Conservation (phyloP, 345 rosid species). For the Hypericum androsaemum region DNA sequence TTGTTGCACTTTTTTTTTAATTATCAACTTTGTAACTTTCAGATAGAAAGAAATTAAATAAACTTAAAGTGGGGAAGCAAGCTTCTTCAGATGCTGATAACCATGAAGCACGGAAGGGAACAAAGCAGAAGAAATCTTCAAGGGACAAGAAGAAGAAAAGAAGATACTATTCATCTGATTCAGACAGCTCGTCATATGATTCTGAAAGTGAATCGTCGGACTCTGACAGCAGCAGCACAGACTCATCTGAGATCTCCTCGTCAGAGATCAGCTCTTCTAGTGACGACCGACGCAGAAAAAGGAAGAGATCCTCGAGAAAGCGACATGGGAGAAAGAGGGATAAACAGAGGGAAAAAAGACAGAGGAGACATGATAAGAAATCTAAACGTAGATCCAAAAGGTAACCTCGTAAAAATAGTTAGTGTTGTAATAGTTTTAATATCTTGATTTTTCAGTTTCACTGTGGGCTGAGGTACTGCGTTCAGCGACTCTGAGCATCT, state of each 20-base stretch:
- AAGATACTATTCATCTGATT: slow-evolving; percentile 78
- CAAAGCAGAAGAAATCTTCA: slow-evolving; percentile 35
- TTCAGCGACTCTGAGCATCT: no score
- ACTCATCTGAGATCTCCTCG: slow-evolving; percentile 41
- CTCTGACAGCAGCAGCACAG: slow-evolving; percentile 17
- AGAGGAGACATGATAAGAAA: slow-evolving; percentile 27
- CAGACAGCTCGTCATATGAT: slow-evolving; percentile 55
- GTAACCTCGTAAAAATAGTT: slow-evolving; percentile 12
- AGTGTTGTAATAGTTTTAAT: no score
- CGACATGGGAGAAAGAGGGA: slow-evolving; percentile 36
- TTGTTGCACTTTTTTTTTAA: neutral
- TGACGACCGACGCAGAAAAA: slow-evolving; percentile 60
- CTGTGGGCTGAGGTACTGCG: no score
- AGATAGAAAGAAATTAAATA: slow-evolving; percentile 50
- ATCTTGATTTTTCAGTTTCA: no score
- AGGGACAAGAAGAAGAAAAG: slow-evolving; percentile 53
- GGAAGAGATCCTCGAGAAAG: slow-evolving; percentile 40
- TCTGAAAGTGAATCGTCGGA: slow-evolving; percentile 33
- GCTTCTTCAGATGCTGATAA: slow-evolving; percentile 30
- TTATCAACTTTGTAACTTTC: slow-evolving; percentile 19
- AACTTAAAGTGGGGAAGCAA: slow-evolving; percentile 29
- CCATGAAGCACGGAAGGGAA: slow-evolving; percentile 38
- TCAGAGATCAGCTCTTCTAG: slow-evolving; percentile 71
- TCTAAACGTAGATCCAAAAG: slow-evolving; percentile 39
- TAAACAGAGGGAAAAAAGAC: slow-evolving; percentile 37